A percentile compares a stretch with the other conserved stretches of the same genome.
Evolutionary conservation across 768 basidiomycete genomes (phyloP).

Genomic region (Pluteus cervinus): DNA sequence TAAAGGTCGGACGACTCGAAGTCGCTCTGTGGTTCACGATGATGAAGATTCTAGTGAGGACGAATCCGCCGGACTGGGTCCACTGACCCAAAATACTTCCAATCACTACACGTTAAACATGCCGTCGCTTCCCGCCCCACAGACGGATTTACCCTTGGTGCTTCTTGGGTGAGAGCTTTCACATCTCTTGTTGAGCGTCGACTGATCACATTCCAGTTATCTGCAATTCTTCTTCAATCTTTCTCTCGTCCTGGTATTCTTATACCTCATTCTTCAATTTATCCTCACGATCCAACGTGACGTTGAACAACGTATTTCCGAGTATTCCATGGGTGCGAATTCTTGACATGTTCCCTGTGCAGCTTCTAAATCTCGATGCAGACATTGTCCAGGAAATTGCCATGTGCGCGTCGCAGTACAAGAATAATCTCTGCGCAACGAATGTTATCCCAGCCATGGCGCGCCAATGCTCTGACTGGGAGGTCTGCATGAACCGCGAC

Average conservation of each 20-base stretch:
- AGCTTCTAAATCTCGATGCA: conserved; percentile 16
- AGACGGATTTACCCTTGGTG: conserved; percentile 71
- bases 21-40: too few species aligned
- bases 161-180: conserved; percentile 67
- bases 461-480: conserved; percentile 83
- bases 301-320: conserved; percentile 79
- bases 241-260: conserved; percentile 71
- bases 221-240: conserved; percentile 94
- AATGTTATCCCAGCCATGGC: conserved; percentile 85
- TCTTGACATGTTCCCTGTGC: background rate
- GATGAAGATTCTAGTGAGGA: conserved; percentile 39
- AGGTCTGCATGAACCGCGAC: conserved; percentile 93
- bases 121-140: conserved; percentile 49
- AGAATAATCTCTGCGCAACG: conserved; percentile 73
- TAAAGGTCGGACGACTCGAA: conserved; percentile 45
- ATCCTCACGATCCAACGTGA: conserved; percentile 88
- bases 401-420: conserved; percentile 75
- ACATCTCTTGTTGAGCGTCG: background rate
- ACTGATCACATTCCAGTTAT: conserved; percentile 47
- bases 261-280: conserved; percentile 84
- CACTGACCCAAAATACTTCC: conserved; percentile 50
- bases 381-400: conserved; percentile 93
- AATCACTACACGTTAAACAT: conserved; percentile 84
- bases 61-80: conserved; percentile 31
- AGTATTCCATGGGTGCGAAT: conserved; percentile 79